Evolutionary conservation across 257 asterid genomes (phyloP).

Genomic region (Anisodus acutangulus): DNA sequence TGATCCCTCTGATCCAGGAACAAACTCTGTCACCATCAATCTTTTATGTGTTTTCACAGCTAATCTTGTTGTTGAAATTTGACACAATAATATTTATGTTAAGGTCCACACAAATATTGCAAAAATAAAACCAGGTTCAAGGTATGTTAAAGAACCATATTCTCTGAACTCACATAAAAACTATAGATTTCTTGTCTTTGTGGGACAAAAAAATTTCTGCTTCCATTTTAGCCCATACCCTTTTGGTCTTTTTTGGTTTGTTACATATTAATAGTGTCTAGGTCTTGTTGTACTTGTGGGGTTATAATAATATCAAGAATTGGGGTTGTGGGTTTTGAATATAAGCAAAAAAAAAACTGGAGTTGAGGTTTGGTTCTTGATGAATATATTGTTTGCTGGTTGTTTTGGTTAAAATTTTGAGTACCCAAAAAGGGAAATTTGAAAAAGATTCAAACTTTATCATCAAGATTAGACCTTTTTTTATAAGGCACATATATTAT

Average conservation of each 20-base stretch:
- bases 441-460: slow-evolving; percentile 22
- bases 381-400: slow-evolving; percentile 56
- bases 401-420: slow-evolving; percentile 55
- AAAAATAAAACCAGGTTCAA: slow-evolving; percentile 67
- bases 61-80: slow-evolving; percentile 69
- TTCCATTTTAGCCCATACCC: slow-evolving; percentile 73
- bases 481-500: no score
- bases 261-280: slow-evolving; percentile 76
- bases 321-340: slow-evolving; percentile 56
- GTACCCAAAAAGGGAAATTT: background rate
- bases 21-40: slow-evolving; percentile 94
- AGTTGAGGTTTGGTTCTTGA: slow-evolving; percentile 50
- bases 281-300: slow-evolving; percentile 68
- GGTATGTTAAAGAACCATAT: slow-evolving; percentile 70
- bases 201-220: slow-evolving; percentile 40
- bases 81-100: slow-evolving; percentile 60
- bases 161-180: slow-evolving; percentile 65
- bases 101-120: slow-evolving; percentile 61
- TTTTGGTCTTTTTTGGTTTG: slow-evolving; percentile 48
- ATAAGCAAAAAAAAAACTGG: slow-evolving; percentile 44
- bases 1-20: slow-evolving; percentile 73
- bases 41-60: slow-evolving; percentile 83
- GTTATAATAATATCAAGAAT: slow-evolving; percentile 55
- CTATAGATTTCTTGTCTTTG: slow-evolving; percentile 57
- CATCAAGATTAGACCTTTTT: background rate